Evolutionary conservation across 495 filamentous ascomycete genomes (phyloP).

Genomic region (Tuber aestivum): DNA sequence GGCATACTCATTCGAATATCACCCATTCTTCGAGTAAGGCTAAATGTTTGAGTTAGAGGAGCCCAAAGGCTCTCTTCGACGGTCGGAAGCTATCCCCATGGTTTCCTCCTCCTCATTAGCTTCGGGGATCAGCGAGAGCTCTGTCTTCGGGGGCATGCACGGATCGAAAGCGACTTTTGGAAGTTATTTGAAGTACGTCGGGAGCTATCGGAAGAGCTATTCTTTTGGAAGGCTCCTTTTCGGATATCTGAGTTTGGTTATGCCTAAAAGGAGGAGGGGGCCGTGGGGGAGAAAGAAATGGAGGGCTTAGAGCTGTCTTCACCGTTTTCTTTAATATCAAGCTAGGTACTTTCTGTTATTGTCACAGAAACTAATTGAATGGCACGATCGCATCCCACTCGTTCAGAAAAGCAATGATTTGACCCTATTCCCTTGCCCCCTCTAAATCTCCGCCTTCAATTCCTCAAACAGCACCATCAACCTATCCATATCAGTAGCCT

Average conservation of each 20-base stretch:
- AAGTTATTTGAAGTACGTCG: no score
- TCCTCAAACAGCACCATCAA: constrained; percentile 74
- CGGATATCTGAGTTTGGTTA: background rate
- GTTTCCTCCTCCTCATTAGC: background rate
- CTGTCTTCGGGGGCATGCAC: no score
- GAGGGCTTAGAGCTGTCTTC: background rate
- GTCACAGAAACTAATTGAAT: no score
- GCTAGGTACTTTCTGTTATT: background rate
- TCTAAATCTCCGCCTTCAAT: no score
- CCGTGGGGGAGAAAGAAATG: background rate
- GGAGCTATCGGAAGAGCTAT: no score
- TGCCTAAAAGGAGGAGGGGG: background rate
- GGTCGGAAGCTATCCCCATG: background rate
- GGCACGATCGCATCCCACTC: background rate
- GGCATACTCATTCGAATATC: constrained; percentile 16
- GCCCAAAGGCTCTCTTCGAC: background rate
- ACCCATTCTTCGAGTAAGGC: no score
- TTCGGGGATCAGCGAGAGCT: background rate
- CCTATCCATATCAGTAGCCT: constrained; percentile 70
- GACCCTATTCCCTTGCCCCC: constrained; percentile 26
- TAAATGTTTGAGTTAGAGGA: background rate
- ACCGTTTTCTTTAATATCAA: background rate
- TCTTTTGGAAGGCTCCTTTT: background rate
- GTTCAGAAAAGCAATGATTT: background rate
- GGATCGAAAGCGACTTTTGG: no score